Evolutionary conservation across 2,329 filamentous ascomycete genomes (phyloP), one percentile per base, ranked within the genome.

Genomic region (Teratosphaeria gauchensis): DNA sequence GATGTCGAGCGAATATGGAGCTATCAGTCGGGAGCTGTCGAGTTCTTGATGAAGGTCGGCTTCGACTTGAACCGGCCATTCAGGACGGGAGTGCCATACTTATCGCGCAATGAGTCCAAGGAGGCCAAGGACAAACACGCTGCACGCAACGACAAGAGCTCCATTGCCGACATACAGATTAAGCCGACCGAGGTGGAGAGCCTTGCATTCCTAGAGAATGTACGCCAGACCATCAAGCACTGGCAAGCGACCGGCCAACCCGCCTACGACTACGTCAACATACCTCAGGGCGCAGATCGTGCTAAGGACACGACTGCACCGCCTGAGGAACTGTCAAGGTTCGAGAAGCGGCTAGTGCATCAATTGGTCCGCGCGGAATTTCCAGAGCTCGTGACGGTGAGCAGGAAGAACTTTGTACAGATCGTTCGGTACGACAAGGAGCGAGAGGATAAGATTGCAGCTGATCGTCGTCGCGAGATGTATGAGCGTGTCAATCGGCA

Each of bases 301-400:
- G 59, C 32, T 60, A 55, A 56, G 53, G 60, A 57, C 48, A 61
- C 65, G 53, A 62, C 61, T 58, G 62, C 65, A 33, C 32, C 59
- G 4, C 56, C 61, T 0, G 61, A 63, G 38, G 70, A 73, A 54
- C 67, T 85, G 30, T 83, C 78, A 60, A 77, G 78, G 0, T 87
- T 82, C 64, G 84, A 89, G 67, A 83, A 85, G 68, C 78, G 83
- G 35, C 75, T 89, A 5, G 78, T 88, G 0, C 82, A 88, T 66
- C 84, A 88, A 64, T 74, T 87, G 12, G 78, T 89, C n/a, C 78
- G 83, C 12, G 79, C 78, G 14, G 84, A 88, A 63, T 89, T 78
- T 54, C 78, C 79, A 1, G 66, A 75, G 8, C 68, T 78, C 11
- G 70, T 76, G 11, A 73, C 75, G n/a, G 64, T 79, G 21, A 71